Percentiles rank a stretch among this genome's conserved stretches.
Conservation (phyloP, 768 basidiomycete species). For the Auricularia heimuer region DNA sequence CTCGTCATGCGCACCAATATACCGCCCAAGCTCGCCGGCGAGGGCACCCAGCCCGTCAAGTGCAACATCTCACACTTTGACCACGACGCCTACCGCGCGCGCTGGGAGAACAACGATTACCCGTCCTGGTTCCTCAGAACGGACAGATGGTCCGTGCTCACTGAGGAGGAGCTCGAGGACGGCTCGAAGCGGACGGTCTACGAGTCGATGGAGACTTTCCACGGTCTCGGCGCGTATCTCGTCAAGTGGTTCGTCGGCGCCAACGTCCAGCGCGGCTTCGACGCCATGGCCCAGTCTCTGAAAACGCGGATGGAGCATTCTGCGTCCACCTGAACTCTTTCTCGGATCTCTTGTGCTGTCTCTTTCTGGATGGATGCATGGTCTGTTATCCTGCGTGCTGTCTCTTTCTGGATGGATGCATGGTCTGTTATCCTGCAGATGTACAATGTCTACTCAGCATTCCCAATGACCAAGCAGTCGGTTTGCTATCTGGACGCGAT, state of each 20-base stretch:
- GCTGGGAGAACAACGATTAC: slow-evolving; percentile 39
- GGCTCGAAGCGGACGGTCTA: slow-evolving; percentile 47
- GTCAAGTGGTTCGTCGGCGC: slow-evolving; percentile 35
- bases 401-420: too few relatives aligned
- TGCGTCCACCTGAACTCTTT: too few relatives aligned
- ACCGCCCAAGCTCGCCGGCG: slow-evolving; percentile 46
- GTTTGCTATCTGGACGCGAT: too few relatives aligned
- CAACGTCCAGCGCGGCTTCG: slow-evolving; percentile 36
- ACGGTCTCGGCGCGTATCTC: slow-evolving; percentile 44
- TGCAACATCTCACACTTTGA: slow-evolving; percentile 42
- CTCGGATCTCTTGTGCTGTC: too few relatives aligned
- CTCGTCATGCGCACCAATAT: slow-evolving; percentile 48
- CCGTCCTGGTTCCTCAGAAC: slow-evolving; percentile 41
- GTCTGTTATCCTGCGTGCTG: too few relatives aligned
- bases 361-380: too few relatives aligned
- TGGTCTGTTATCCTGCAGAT: too few relatives aligned
- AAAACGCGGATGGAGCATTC: slow-evolving; percentile 21
- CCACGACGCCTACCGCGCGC: slow-evolving; percentile 40
- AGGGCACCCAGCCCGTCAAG: slow-evolving; percentile 26
- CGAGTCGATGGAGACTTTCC: slow-evolving; percentile 53
- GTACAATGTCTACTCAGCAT: too few relatives aligned
- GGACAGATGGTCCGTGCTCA: slow-evolving; percentile 57
- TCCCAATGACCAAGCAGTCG: too few relatives aligned
- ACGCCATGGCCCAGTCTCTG: slow-evolving; percentile 47
- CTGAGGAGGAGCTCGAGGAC: slow-evolving; percentile 31